A percentile compares a stretch with the other conserved stretches of the same genome.
Conservation (phyloP, 352 stramenopile species). For the Elongisporangium undulatum region DNA sequence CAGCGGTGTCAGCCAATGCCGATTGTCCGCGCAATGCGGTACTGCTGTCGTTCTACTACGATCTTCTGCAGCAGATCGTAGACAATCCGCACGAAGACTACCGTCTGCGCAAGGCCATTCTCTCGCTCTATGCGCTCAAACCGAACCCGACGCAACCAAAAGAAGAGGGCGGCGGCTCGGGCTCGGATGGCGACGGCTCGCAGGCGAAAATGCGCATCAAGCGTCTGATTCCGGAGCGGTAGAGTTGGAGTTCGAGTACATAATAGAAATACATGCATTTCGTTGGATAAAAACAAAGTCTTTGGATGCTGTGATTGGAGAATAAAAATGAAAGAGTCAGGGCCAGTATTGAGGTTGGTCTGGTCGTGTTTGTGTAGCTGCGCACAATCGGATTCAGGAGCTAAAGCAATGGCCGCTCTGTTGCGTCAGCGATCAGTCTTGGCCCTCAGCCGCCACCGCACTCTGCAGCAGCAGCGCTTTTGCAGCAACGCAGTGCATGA, state of each 20-base stretch:
- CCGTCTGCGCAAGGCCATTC: conserved; percentile 31
- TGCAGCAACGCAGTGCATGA: neutral
- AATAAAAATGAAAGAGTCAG: neutral
- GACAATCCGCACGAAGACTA: conserved; percentile 24
- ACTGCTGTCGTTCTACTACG: conserved; percentile 24
- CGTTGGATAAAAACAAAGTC: conserved; percentile 3
- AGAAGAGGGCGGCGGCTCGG: neutral
- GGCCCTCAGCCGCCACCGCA: conserved; percentile 13
- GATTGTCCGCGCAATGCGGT: conserved; percentile 20
- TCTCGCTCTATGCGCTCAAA: conserved; percentile 23
- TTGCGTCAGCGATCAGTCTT: conserved; percentile 8
- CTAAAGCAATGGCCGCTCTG: conserved; percentile 6
- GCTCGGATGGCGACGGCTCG: neutral
- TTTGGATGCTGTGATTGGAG: neutral
- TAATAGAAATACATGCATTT: neutral
- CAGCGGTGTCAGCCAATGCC: conserved; percentile 13
- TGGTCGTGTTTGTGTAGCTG: neutral
- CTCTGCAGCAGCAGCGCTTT: conserved; percentile 17
- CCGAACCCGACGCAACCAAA: neutral
- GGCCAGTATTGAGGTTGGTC: neutral
- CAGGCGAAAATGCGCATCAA: neutral
- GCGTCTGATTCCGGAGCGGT: neutral
- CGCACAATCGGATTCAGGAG: neutral
- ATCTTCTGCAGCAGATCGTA: conserved; percentile 24
- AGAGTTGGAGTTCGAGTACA: neutral